These are phyloP conservation scores for Solanum rostratum DNA, from an alignment of 257 asterid species.

Conservation along the genomic window DNA sequence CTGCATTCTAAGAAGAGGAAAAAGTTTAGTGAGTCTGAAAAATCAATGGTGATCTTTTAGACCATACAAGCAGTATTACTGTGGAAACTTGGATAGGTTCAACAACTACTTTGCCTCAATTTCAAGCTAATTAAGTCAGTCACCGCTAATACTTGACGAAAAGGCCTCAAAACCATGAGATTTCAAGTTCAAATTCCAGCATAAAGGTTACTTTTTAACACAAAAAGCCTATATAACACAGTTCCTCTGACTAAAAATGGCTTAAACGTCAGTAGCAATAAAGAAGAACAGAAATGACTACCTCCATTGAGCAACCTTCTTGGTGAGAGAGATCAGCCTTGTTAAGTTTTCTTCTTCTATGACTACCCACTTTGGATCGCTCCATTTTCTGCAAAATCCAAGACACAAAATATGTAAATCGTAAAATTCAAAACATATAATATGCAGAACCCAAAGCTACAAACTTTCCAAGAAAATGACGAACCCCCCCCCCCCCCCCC, in stretches of 20 bases:
- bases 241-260: background rate
- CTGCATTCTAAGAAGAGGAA: background rate
- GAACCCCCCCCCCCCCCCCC: no score
- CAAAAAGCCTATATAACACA: background rate
- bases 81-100: background rate
- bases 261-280: background rate
- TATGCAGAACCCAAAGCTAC: background rate
- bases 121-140: background rate
- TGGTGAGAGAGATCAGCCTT: slow-evolving; percentile 17
- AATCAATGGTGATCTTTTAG: background rate
- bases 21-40: no score
- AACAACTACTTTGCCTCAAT: background rate
- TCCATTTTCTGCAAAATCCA: slow-evolving; percentile 52
- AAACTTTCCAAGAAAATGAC: slow-evolving; percentile 2
- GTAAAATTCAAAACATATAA: background rate
- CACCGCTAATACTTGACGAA: background rate
- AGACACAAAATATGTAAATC: background rate
- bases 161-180: background rate
- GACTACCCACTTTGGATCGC: slow-evolving; percentile 30
- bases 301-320: slow-evolving; percentile 44
- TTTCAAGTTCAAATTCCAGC: background rate
- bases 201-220: background rate
- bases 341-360: slow-evolving; percentile 30
- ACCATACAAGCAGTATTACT: background rate
- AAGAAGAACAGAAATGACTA: slow-evolving; percentile 2